Base-by-base conservation (phyloP, 225 moss, liverwort and hornwort species). In the Straminergon stramineum region DNA sequence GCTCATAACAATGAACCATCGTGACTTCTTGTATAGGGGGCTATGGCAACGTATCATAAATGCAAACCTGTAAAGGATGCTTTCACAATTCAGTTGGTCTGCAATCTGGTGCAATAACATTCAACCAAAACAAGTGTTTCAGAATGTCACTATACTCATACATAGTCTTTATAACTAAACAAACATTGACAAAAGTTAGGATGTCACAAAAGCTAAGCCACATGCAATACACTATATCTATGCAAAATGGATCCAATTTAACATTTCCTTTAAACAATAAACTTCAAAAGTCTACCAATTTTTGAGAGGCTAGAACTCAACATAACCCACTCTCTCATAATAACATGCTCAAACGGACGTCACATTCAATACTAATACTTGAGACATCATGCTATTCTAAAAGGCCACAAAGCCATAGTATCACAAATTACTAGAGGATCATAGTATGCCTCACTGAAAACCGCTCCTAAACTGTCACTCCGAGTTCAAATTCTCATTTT, bases 381-480 rank as follows among this genome's bases (percentile, higher is more conserved):
- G 10, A 10, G 2, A 17, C 8, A 48, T 35, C 7, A 51, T 24
- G 5, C 35, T 17, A n/a, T 27, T 68, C n/a, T 9, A 13, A 18
- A n/a, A 27, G 10, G 18, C 5, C n/a, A 53, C 21, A 53, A 53
- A 53, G 3, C 21, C 30, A 48, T 11, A 74, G 3, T 3, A 74
- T 45, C 6, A 18, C 11, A 75, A 17, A 28, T 4, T 18, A 48
- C 30, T 48, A 48, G 9, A 75, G 4, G 45, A 75, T 18, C 30
- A 30, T 27, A 74, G 2, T 3, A 48, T 48, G 48, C 18, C 48
- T 48, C 6, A 48, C 28, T 45, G 6, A 45, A 74, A 45, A 28
- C 0, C 6, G 0, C 7, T 45, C 10, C 45, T 10, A 18, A 28
- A 17, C 0, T 43, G 0, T 28, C 74, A 45, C 10, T 75, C 30